Conservation (phyloP, 306 rosid species). For the Malus sylvestris region DNA sequence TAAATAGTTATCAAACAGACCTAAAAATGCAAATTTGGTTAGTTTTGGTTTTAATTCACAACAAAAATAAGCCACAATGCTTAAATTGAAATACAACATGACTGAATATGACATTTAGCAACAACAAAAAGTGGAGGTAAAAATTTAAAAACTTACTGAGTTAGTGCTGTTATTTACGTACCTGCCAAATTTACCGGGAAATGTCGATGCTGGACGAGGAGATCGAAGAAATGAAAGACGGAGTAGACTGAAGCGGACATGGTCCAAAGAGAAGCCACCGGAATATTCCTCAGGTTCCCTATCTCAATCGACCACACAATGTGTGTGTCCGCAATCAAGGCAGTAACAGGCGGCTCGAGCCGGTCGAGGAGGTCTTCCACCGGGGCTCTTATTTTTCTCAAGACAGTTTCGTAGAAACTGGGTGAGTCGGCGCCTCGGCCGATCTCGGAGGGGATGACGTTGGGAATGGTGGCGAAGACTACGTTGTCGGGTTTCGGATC, state of each 20-base stretch:
- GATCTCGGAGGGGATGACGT: slow-evolving; percentile 8
- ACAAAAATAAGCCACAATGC: no score
- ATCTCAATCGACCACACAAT: background rate
- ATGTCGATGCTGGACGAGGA: background rate
- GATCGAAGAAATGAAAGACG: background rate
- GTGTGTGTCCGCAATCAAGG: slow-evolving; percentile 2
- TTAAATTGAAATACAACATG: no score
- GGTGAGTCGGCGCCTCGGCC: slow-evolving; percentile 8
- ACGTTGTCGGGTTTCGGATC: background rate
- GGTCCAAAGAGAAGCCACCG: slow-evolving; percentile 6
- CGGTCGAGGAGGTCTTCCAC: background rate
- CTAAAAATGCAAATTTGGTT: no score
- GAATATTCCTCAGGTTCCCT: background rate
- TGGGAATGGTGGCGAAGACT: background rate
- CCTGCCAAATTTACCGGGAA: background rate
- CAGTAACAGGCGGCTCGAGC: background rate
- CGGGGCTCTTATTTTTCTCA: background rate
- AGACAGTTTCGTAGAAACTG: background rate
- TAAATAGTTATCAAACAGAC: no score
- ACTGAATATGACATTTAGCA: no score
- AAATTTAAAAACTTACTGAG: background rate
- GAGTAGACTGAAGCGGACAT: slow-evolving; percentile 10
- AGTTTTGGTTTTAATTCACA: no score
- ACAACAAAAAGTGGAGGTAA: no score
- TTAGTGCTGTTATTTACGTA: background rate